Evolutionary conservation across 2,329 filamentous ascomycete genomes (phyloP).

Genomic region (Ophiostoma quercus): DNA sequence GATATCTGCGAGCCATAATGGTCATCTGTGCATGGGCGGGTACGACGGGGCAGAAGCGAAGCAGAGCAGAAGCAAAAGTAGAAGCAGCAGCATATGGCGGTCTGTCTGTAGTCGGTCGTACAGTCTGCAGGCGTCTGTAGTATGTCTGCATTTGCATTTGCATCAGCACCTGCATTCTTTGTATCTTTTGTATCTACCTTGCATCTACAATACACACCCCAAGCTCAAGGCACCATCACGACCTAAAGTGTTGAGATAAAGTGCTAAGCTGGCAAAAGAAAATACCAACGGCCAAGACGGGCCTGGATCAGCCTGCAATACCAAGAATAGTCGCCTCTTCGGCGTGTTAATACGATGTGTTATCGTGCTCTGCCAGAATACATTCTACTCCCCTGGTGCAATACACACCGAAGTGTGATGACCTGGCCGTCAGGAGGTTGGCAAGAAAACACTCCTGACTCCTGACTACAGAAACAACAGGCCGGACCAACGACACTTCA

Average conservation of each 20-base stretch:
- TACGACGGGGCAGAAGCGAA: background rate
- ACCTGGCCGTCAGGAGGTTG: background rate
- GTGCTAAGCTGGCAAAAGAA: background rate
- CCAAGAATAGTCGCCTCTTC: background rate
- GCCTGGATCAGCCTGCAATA: background rate
- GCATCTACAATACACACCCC: background rate
- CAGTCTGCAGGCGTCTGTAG: background rate
- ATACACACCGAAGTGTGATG: background rate
- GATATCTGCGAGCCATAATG: conserved; percentile 1
- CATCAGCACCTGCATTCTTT: background rate
- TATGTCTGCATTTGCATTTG: background rate
- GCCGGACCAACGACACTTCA: conserved; percentile 7
- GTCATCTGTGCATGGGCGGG: conserved; percentile 5
- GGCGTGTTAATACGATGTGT: background rate
- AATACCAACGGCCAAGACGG: background rate
- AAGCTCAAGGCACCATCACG: background rate
- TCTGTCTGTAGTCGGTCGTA: conserved; percentile 4
- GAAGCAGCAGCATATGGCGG: conserved; percentile 6
- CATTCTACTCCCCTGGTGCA: too few species aligned
- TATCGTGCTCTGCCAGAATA: background rate
- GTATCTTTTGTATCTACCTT: background rate
- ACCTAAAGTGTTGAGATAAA: background rate
- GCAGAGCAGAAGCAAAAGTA: background rate
- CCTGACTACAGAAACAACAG: background rate
- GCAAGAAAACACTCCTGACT: background rate